Conservation (phyloP, 179 eudicot species). For the Spinacia oleracea region DNA sequence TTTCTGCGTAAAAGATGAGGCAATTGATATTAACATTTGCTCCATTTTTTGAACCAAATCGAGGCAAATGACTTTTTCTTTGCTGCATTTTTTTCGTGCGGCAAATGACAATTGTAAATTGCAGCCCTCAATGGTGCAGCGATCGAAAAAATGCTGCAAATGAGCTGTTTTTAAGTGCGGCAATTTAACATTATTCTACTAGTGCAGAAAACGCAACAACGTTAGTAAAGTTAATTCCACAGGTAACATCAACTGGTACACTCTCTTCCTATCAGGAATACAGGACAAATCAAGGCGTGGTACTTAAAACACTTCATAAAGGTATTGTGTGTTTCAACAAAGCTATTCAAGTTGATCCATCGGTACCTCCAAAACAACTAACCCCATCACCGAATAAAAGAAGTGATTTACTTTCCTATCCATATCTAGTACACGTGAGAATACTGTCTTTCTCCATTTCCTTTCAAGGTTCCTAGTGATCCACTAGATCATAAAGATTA, state of each 20-base stretch:
- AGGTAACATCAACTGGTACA: too few species aligned
- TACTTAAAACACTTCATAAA: background rate
- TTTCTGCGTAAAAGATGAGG: too few species aligned
- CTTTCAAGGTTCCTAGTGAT: background rate
- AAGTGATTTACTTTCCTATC: background rate
- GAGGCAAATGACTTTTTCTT: too few species aligned
- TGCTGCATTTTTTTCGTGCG: too few species aligned
- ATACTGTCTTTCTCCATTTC: background rate
- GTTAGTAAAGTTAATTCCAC: background rate
- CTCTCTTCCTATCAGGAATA: background rate
- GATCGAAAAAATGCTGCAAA: too few species aligned
- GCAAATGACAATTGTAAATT: too few species aligned
- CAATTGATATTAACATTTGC: too few species aligned
- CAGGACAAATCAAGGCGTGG: background rate
- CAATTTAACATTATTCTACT: too few species aligned
- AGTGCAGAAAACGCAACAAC: constrained; percentile 7
- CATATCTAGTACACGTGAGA: background rate
- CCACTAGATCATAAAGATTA: background rate
- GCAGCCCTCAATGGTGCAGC: too few species aligned
- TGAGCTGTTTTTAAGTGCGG: too few species aligned
- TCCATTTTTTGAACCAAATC: too few species aligned
- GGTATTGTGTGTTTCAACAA: background rate
- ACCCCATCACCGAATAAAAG: background rate
- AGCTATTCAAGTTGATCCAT: background rate
- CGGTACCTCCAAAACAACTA: background rate